phyloP scores from a whole-genome alignment of 306 rosid genomes.

The Citrullus amarus region DNA sequence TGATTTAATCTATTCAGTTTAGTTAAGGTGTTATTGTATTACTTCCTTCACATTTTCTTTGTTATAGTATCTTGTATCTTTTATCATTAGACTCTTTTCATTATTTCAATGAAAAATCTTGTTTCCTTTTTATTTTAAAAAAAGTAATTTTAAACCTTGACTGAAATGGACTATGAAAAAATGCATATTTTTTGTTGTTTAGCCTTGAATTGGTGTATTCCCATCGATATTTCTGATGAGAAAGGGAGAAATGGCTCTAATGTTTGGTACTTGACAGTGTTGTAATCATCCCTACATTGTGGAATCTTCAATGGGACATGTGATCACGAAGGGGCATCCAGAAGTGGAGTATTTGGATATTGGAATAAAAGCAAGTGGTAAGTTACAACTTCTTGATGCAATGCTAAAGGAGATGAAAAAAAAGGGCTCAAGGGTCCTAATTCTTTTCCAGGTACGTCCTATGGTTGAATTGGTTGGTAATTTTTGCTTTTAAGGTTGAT shows the following conservation, averaged over 20 bases:
- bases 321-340: conserved; percentile 35
- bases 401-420: conserved; percentile 66
- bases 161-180: background rate
- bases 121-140: too few relatives aligned
- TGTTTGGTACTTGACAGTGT: conserved; percentile 36
- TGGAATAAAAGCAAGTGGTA: conserved; percentile 77
- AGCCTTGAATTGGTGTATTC: background rate
- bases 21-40: too few relatives aligned
- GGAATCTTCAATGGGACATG: conserved; percentile 24
- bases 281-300: conserved; percentile 73
- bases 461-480: background rate
- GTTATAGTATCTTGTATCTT: too few relatives aligned
- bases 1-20: too few relatives aligned
- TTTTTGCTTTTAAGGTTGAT: background rate
- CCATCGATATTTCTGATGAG: background rate
- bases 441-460: conserved; percentile 64
- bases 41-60: too few relatives aligned
- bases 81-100: too few relatives aligned
- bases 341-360: conserved; percentile 32
- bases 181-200: background rate
- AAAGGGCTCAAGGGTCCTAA: conserved; percentile 40
- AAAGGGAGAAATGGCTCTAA: conserved; percentile 6
- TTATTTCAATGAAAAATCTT: too few relatives aligned
- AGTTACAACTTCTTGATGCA: conserved; percentile 77
- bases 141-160: too few relatives aligned